These are phyloP conservation scores for Backusella tarrabulga DNA, from an alignment of 192 early-diverging fungal genomes.

Conservation along the genomic window DNA sequence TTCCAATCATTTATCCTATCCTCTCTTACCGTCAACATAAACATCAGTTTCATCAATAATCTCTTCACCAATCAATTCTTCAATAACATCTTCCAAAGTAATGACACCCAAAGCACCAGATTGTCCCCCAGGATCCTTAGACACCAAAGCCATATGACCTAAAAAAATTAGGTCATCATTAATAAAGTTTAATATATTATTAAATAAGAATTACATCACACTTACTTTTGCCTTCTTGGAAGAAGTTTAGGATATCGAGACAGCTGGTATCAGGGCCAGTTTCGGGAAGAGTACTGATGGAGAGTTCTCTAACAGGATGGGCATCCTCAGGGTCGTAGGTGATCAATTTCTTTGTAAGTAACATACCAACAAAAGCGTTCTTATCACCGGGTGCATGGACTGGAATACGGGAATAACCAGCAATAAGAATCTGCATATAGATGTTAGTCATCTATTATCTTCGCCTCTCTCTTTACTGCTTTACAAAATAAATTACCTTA, in stretches of 20 bases:
- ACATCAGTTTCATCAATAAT: slow-evolving; percentile 31
- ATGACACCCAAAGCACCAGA: slow-evolving; percentile 67
- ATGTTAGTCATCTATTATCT: neutral
- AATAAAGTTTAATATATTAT: neutral
- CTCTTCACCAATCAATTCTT: slow-evolving; percentile 76
- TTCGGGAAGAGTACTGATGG: slow-evolving; percentile 50
- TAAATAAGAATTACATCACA: neutral
- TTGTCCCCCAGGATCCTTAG: slow-evolving; percentile 47
- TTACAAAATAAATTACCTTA: slow-evolving; percentile 23
- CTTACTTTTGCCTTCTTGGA: slow-evolving; percentile 75
- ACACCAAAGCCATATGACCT: slow-evolving; percentile 73
- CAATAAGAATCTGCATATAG: slow-evolving; percentile 56
- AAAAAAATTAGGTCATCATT: neutral
- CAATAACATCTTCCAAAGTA: slow-evolving; percentile 82
- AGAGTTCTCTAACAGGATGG: slow-evolving; percentile 59
- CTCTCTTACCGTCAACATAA: slow-evolving; percentile 21
- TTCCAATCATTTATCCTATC: neutral
- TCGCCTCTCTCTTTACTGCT: neutral
- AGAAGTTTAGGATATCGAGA: slow-evolving; percentile 79
- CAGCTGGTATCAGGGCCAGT: slow-evolving; percentile 57
- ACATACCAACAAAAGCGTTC: slow-evolving; percentile 70
- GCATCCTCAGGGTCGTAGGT: slow-evolving; percentile 71
- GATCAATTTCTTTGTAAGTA: slow-evolving; percentile 75
- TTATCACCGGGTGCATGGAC: slow-evolving; percentile 60
- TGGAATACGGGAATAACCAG: slow-evolving; percentile 78